Base-by-base conservation (phyloP, 2,329 filamentous ascomycete species). In the Thelonectria blattea region DNA sequence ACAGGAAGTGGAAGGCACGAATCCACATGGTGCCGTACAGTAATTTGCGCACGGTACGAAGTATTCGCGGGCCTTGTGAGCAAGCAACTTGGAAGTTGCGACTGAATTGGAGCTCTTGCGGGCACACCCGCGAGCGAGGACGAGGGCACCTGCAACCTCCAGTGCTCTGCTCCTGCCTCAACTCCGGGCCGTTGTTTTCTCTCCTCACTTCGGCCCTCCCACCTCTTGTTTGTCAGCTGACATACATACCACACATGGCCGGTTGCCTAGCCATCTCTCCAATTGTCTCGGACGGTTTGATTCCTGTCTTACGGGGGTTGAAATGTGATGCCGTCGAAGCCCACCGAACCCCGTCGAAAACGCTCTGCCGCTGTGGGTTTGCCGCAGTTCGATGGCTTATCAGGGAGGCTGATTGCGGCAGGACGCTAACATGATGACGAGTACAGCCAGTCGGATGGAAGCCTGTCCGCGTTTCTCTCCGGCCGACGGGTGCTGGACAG, bases 261-360 rank as follows among this genome's bases (percentile, higher is more conserved):
- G 34, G 17, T 18, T 17, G 20, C 45, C 15, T 30, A 20, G 17
- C 22, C 14, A 22, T 22, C n/a, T 42, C 24, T n/a, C 12, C 24
- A 24, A n/a, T 42, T 43, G 45, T 17, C 24, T 18, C 46, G 24
- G 42, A 30, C 11, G 48, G 43, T 18, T 27, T 18, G 18, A 9
- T 30, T 48, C n/a, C 52, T 41, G 41, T 24, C 34, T 27, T 24
- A n/a, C 37, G 51, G 51, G 42, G 5, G 50, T 50, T 43, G 56
- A 41, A 42, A 51, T 11, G 50, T 50, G 50, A 51, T 59, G 46
- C 41, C 47, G 24, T 55, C 58, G 61, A 63, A 58, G 8, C 24
- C 49, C 34, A 47, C 53, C 56, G 56, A 62, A 60, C 27, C 41
- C 41, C 34, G 27, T 60, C 41, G 55, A 54, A 20, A 15, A 54